Evolutionary conservation across 2,329 filamentous ascomycete species (phyloP), one percentile per base, ranked within the genome.

Genomic region (Hypoxylon sp.): DNA sequence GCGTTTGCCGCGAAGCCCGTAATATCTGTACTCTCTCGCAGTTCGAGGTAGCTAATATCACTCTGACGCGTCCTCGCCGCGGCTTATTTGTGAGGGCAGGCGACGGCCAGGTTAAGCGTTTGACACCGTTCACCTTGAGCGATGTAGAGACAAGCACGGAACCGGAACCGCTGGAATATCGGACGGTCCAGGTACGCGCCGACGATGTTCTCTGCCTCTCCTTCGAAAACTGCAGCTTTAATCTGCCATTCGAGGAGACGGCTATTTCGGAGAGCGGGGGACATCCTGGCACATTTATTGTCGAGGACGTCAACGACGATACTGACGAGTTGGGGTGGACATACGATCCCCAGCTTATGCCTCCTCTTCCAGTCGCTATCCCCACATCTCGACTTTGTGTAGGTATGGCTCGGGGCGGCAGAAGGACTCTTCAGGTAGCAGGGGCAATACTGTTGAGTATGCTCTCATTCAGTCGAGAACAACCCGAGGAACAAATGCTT

Each of bases 211-310:
- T 78, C 2, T 65, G 64, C 46, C 71, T 79, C 5, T 77, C 75
- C 0, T 50, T 78, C 46, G 77, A 78, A 67, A 79, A 79, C 67
- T 78, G 76, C 67, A 78, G 77, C 70, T 78, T 78, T 68, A 78
- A 77, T 55, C 65, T 79, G 4, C 72, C 73, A 0, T 68, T 64
- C 33, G 77, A 78, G 55, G 77, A 79, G 52, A 57, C 48, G 0
- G 53, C 66, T 6, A 19, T 66, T 2, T 31, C 22, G 3, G 17
- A 42, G 24, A 64, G 62, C 19, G 62, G 60, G 2, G 70, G 63
- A n/a, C 9, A 22, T 46, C 29, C 37, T 26, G 35, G 24, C 9
- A 3, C 9, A 14, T 26, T 14, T 11, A 51, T 62, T 10, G 56
- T 17, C 5, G 26, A 55, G 2, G 37, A 1, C 3, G 13, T 35